phyloP scores from a whole-genome alignment of 768 basidiomycete genomes.

The Rhizopogon salebrosus region DNA sequence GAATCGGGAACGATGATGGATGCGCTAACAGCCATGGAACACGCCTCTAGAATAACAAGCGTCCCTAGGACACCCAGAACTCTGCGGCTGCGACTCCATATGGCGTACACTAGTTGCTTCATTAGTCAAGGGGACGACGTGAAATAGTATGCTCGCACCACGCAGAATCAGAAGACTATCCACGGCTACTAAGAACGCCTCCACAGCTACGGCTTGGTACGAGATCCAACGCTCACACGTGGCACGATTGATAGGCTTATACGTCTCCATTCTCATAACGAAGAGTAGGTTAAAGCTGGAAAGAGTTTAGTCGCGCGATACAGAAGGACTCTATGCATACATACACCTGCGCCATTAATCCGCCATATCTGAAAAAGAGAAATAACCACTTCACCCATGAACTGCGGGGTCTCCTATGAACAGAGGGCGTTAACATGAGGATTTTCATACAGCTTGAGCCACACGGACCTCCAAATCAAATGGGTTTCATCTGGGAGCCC shows the following conservation, averaged over 20 bases:
- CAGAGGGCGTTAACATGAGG: background rate
- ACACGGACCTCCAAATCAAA: slow-evolving; percentile 14
- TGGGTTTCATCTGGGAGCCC: background rate
- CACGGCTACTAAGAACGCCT: slow-evolving; percentile 11
- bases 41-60: slow-evolving; percentile 10
- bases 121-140: background rate
- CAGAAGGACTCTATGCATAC: background rate
- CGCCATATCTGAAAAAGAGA: slow-evolving; percentile 17
- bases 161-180: slow-evolving; percentile 17
- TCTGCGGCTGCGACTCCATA: slow-evolving; percentile 6
- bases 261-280: background rate
- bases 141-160: slow-evolving; percentile 10
- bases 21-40: background rate
- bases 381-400: slow-evolving; percentile 23
- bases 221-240: slow-evolving; percentile 11
- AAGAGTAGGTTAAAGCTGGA: slow-evolving; percentile 6
- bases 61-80: background rate
- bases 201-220: slow-evolving; percentile 9
- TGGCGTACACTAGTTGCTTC: slow-evolving; percentile 12
- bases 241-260: background rate
- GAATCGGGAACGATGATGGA: slow-evolving; percentile 1
- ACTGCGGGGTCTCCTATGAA: slow-evolving; percentile 10
- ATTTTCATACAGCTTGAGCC: background rate
- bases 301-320: background rate
- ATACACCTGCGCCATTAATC: slow-evolving; percentile 14